These are phyloP conservation scores for Cynanchum wilfordii DNA, from an alignment of 257 asterid species.

Conservation along the genomic window DNA sequence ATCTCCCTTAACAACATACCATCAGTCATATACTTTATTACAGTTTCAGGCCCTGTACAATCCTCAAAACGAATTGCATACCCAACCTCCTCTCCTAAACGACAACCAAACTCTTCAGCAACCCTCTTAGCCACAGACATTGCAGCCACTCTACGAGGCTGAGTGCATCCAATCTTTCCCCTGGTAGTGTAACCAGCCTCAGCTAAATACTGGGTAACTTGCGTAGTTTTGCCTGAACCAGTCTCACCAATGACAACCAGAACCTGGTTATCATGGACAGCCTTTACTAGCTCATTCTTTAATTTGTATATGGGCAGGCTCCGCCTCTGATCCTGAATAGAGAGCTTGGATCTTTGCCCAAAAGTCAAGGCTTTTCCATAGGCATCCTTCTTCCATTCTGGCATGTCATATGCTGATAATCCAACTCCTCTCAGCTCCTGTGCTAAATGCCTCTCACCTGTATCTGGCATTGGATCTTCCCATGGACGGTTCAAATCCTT, in stretches of 20 bases:
- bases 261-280: conserved; percentile 84
- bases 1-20: conserved; percentile 97
- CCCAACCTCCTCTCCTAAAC: conserved; percentile 94
- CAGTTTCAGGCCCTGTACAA: conserved; percentile 96
- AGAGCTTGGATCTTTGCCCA: conserved; percentile 91
- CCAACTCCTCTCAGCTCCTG: conserved; percentile 97
- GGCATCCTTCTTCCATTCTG: conserved; percentile 96
- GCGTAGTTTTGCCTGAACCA: conserved; percentile 94
- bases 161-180: conserved; percentile 93
- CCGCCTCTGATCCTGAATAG: conserved; percentile 87
- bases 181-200: conserved; percentile 92
- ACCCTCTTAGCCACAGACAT: conserved; percentile 98
- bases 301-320: conserved; percentile 83
- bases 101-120: conserved; percentile 95
- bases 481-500: conserved; percentile 96
- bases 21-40: conserved; percentile 93
- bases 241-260: conserved; percentile 96
- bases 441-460: conserved; percentile 96
- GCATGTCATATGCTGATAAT: conserved; percentile 94
- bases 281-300: conserved; percentile 81
- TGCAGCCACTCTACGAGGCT: conserved; percentile 98
- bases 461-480: conserved; percentile 99
- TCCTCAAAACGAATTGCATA: conserved; percentile 93
- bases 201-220: conserved; percentile 90
- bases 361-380: conserved; percentile 86